Evolutionary conservation across 129 eudicot species (phyloP).

Genomic region (Sambucus nigra): DNA sequence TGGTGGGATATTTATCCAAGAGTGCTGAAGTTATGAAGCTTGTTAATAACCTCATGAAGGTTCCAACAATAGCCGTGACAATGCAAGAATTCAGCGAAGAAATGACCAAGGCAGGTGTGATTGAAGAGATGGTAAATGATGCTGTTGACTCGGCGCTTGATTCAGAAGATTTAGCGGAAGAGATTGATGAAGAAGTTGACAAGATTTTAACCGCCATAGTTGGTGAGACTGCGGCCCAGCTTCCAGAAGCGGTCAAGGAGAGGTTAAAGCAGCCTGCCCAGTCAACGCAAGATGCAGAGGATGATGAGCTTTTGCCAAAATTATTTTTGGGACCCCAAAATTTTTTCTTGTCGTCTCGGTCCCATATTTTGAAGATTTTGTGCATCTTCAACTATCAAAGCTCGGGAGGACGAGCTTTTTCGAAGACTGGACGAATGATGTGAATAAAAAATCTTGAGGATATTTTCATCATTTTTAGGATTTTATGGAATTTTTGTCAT

Average conservation of each 20-base stretch:
- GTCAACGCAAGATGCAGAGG: conserved; percentile 40
- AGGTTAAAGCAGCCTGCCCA: conserved; percentile 58
- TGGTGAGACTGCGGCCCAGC: conserved; percentile 92
- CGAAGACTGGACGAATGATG: too few relatives aligned
- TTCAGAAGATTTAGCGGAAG: conserved; percentile 48
- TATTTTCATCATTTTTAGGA: too few relatives aligned
- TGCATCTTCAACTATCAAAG: too few relatives aligned
- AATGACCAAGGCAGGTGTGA: conserved; percentile 89
- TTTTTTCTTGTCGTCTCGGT: too few relatives aligned
- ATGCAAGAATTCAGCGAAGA: conserved; percentile 96
- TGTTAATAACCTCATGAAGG: conserved; percentile 91
- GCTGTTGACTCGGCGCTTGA: conserved; percentile 73
- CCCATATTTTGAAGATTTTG: too few relatives aligned
- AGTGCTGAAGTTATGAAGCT: conserved; percentile 97
- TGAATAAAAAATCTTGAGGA: too few relatives aligned
- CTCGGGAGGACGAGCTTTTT: too few relatives aligned
- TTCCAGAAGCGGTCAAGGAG: conserved; percentile 72
- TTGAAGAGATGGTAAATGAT: conserved; percentile 86
- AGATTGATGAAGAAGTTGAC: too few relatives aligned
- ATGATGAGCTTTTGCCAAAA: too few relatives aligned
- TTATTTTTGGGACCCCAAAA: too few relatives aligned
- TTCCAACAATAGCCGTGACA: conserved; percentile 75
- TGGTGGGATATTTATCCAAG: conserved; percentile 84
- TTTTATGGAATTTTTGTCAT: too few relatives aligned
- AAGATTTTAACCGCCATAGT: conserved; percentile 82